Conservation (phyloP, 2,329 filamentous ascomycete species). For the Zymoseptoria pseudotritici region DNA sequence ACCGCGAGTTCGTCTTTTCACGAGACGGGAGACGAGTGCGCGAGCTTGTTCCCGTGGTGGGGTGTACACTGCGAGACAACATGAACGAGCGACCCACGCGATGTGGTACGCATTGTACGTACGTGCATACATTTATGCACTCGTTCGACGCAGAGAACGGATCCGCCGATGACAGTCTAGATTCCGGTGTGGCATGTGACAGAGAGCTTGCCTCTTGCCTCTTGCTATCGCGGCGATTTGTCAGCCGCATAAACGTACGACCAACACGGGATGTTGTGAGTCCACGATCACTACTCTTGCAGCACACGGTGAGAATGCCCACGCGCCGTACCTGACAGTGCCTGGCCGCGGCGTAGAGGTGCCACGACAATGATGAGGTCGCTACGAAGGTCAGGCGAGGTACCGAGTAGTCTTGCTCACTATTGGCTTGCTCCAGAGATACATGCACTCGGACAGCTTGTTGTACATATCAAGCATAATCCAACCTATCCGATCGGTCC, state of each 20-base stretch:
- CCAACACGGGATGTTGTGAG: neutral
- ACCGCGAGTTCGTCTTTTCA: conserved; percentile 7
- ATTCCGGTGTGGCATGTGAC: conserved; percentile 11
- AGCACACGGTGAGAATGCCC: neutral
- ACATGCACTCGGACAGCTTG: neutral
- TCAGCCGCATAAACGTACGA: neutral
- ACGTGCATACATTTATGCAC: conserved; percentile 12
- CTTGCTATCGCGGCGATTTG: neutral
- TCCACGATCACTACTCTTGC: neutral
- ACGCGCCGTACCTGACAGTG: conserved; percentile 14
- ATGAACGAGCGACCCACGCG: conserved; percentile 5
- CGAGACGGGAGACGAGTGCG: neutral
- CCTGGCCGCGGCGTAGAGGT: conserved; percentile 3
- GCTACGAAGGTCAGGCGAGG: neutral
- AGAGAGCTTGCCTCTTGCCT: neutral
- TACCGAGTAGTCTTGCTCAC: neutral
- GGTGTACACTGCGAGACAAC: conserved; percentile 10
- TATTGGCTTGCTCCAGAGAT: neutral
- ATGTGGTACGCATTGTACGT: neutral
- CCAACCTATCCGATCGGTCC: neutral
- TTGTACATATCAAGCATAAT: neutral
- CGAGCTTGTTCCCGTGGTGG: conserved; percentile 6
- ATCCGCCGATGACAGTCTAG: conserved; percentile 6
- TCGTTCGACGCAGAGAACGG: conserved; percentile 12
- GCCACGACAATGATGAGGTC: neutral